Evolutionary conservation across 2,329 filamentous ascomycete genomes (phyloP).

Genomic region (Chaetomium olivaceum): DNA sequence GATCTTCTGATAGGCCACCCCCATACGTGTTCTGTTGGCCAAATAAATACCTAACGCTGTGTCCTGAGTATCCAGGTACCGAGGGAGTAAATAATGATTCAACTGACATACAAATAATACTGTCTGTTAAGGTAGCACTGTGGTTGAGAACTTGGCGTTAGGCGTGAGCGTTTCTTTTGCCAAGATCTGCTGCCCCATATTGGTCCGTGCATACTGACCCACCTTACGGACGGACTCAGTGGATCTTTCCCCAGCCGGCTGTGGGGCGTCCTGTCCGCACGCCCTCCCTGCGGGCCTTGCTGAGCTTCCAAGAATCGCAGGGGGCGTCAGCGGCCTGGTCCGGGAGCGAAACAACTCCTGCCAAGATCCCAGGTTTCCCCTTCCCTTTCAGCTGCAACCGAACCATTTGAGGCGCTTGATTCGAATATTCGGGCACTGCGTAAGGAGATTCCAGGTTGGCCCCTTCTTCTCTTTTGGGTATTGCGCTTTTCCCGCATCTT

Average conservation of each 20-base stretch:
- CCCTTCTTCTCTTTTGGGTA: conserved; percentile 5
- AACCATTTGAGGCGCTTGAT: conserved; percentile 1
- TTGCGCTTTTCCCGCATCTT: not conserved
- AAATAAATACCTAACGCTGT: too few species aligned
- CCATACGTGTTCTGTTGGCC: too few species aligned
- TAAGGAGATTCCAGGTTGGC: not conserved
- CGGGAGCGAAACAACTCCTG: conserved; percentile 24
- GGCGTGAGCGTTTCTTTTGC: not conserved
- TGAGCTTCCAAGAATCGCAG: not conserved
- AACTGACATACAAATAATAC: too few species aligned
- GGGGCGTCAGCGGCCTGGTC: conserved; percentile 5
- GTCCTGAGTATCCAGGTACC: too few species aligned
- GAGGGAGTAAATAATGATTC: too few species aligned
- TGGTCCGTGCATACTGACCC: not conserved
- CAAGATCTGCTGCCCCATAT: not conserved
- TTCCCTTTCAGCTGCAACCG: conserved; percentile 17
- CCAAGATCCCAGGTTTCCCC: conserved; percentile 18
- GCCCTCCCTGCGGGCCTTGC: too few species aligned
- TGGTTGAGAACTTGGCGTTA: too few species aligned
- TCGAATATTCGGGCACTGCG: not conserved
- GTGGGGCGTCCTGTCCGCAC: not conserved
- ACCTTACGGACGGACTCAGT: not conserved
- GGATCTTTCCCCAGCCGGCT: conserved; percentile 10
- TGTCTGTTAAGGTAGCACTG: too few species aligned
- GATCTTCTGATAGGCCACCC: too few species aligned